Percentiles rank a stretch among this genome's conserved stretches.
phyloP scores from a whole-genome alignment of 805 yeast species.

The Saccharomycopsis amapae region DNA sequence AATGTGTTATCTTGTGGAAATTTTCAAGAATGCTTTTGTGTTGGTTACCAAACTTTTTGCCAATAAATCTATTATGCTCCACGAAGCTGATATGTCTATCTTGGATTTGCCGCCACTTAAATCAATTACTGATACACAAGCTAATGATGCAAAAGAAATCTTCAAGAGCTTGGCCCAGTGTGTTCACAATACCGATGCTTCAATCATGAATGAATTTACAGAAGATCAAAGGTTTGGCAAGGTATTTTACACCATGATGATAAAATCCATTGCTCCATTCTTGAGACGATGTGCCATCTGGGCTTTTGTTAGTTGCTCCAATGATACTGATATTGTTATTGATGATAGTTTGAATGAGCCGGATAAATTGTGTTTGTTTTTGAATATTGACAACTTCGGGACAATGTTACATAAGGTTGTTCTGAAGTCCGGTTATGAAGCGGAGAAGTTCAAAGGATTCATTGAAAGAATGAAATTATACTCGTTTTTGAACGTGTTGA shows the following conservation, averaged over 20 bases:
- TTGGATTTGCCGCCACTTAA: constrained; percentile 25
- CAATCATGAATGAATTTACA: constrained; percentile 26
- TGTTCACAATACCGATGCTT: constrained; percentile 12
- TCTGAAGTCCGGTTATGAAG: constrained; percentile 25
- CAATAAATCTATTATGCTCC: constrained; percentile 3
- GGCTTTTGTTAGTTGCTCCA: constrained; percentile 46
- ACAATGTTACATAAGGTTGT: constrained; percentile 22
- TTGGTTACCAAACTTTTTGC: constrained; percentile 22
- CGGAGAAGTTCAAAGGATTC: constrained; percentile 21
- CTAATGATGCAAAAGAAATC: constrained; percentile 13
- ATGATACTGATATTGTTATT: constrained; percentile 30
- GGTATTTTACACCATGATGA: constrained; percentile 45
- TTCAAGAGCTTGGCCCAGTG: neutral
- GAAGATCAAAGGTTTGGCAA: constrained; percentile 29
- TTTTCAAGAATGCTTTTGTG: constrained; percentile 39
- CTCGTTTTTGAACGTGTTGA: constrained; percentile 1
- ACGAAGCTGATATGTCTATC: constrained; percentile 9
- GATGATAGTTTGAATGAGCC: constrained; percentile 39
- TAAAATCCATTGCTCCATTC: constrained; percentile 56
- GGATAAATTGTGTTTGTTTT: constrained; percentile 42
- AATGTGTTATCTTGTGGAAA: constrained; percentile 43
- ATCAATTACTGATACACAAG: constrained; percentile 25
- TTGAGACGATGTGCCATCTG: constrained; percentile 56
- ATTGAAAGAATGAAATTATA: constrained; percentile 9
- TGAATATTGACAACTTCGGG: constrained; percentile 39